A percentile compares a stretch with the other conserved stretches of the same genome.
These are phyloP conservation scores for Chalciporus piperatus DNA, from an alignment of 768 basidiomycete genomes.

Conservation along the genomic window DNA sequence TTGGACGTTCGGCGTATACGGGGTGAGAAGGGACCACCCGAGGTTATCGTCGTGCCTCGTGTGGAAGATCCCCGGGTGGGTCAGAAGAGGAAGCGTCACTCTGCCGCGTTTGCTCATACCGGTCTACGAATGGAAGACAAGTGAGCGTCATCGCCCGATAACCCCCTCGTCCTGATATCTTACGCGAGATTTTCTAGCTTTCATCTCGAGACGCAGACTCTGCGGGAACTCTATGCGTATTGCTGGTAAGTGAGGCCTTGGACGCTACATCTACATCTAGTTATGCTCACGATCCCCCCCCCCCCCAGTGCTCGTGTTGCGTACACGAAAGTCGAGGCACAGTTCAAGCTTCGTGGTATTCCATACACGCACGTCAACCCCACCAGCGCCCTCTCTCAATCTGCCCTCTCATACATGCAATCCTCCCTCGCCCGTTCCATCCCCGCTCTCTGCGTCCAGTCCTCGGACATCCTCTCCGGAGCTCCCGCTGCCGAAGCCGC, in stretches of 20 bases:
- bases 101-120: background rate
- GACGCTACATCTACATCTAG: background rate
- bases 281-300: background rate
- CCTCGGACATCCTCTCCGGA: conserved; percentile 75
- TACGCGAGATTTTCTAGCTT: conserved; percentile 37
- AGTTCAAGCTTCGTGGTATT: conserved; percentile 79
- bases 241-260: conserved; percentile 60
- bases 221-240: conserved; percentile 81
- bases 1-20: conserved; percentile 69
- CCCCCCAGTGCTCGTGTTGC: conserved; percentile 86
- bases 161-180: background rate
- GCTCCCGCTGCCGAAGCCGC: conserved; percentile 88
- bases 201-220: conserved; percentile 65
- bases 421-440: conserved; percentile 76
- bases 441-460: conserved; percentile 80
- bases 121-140: conserved; percentile 25
- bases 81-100: conserved; percentile 32
- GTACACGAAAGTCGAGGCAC: conserved; percentile 84
- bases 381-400: conserved; percentile 35
- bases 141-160: conserved; percentile 13
- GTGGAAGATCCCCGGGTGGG: conserved; percentile 21
- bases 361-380: conserved; percentile 76
- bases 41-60: conserved; percentile 10
- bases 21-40: conserved; percentile 35
- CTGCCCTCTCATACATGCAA: conserved; percentile 56